These are phyloP conservation scores for Fusarium camptoceras DNA, from an alignment of 2,329 filamentous ascomycete genomes.

Conservation along the genomic window DNA sequence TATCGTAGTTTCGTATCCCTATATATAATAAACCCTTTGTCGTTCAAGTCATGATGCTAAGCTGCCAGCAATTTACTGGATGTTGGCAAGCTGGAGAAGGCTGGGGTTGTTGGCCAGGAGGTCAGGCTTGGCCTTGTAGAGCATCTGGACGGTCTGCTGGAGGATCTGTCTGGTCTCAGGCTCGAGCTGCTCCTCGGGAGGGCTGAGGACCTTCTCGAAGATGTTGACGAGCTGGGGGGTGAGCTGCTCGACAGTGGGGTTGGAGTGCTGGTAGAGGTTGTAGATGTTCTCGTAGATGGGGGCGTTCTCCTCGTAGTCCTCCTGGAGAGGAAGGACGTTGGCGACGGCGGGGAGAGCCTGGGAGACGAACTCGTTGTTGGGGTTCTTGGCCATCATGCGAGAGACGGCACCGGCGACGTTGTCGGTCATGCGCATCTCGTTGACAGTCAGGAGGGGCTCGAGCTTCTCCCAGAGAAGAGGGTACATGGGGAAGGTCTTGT, in stretches of 20 bases:
- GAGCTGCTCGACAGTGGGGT: slow-evolving; percentile 75
- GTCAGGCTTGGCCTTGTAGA: slow-evolving; percentile 54
- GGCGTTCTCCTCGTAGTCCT: slow-evolving; percentile 97
- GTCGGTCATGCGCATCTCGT: slow-evolving; percentile 86
- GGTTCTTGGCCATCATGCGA: slow-evolving; percentile 91
- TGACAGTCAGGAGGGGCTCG: slow-evolving; percentile 82
- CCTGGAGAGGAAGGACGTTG: slow-evolving; percentile 83
- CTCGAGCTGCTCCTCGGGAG: slow-evolving; percentile 81
- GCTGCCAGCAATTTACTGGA: slow-evolving; percentile 34
- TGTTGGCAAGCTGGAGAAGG: slow-evolving; percentile 50
- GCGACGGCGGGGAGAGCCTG: slow-evolving; percentile 87
- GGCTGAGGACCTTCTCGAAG: slow-evolving; percentile 77
- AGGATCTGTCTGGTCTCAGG: slow-evolving; percentile 76
- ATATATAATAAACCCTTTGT: slow-evolving; percentile 24
- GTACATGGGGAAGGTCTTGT: slow-evolving; percentile 79
- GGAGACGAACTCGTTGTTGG: slow-evolving; percentile 81
- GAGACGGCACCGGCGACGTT: slow-evolving; percentile 93
- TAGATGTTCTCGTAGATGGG: slow-evolving; percentile 92
- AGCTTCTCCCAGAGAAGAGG: slow-evolving; percentile 84
- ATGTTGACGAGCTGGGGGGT: slow-evolving; percentile 76
- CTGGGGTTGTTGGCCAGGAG: slow-evolving; percentile 50
- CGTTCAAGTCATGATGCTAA: slow-evolving; percentile 35
- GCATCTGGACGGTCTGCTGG: slow-evolving; percentile 68
- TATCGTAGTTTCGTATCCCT: slow-evolving; percentile 36
- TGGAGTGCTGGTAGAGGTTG: slow-evolving; percentile 80